Evolutionary conservation across 345 rosid genomes (phyloP).

Genomic region (Erysimum cheiranthoides): DNA sequence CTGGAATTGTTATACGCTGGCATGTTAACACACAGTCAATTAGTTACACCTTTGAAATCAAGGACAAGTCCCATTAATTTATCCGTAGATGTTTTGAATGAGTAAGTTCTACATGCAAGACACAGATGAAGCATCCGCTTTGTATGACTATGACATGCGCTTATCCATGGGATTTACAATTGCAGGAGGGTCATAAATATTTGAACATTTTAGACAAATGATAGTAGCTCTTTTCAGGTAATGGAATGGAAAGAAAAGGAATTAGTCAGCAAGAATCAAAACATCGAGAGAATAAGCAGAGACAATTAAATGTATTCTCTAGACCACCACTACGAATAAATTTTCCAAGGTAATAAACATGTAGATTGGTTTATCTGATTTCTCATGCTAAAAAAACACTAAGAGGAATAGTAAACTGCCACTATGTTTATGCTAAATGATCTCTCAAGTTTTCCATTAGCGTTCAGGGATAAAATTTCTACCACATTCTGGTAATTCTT

Average conservation of each 20-base stretch:
- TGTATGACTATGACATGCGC: neutral
- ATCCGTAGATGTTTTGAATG: neutral
- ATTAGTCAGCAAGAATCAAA: neutral
- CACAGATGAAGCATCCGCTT: constrained; percentile 12
- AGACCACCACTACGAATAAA: neutral
- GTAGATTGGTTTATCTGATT: neutral
- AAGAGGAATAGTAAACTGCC: neutral
- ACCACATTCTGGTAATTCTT: neutral
- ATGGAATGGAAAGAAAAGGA: constrained; percentile 3
- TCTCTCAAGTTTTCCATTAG: neutral
- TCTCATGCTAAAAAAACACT: too few species aligned
- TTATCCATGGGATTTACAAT: neutral
- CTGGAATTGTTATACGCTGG: constrained; percentile 89
- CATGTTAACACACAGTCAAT: constrained; percentile 33
- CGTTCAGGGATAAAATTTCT: neutral
- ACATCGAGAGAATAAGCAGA: neutral
- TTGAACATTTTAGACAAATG: constrained; percentile 3
- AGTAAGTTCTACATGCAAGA: constrained; percentile 16
- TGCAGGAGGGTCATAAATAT: neutral
- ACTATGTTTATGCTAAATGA: neutral
- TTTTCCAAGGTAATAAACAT: neutral
- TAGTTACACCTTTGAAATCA: constrained; percentile 20
- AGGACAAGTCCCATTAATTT: neutral
- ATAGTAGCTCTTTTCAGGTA: constrained; percentile 9
- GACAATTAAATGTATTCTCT: neutral